Evolutionary conservation across 345 rosid genomes (phyloP).

Genomic region (Mangifera indica): DNA sequence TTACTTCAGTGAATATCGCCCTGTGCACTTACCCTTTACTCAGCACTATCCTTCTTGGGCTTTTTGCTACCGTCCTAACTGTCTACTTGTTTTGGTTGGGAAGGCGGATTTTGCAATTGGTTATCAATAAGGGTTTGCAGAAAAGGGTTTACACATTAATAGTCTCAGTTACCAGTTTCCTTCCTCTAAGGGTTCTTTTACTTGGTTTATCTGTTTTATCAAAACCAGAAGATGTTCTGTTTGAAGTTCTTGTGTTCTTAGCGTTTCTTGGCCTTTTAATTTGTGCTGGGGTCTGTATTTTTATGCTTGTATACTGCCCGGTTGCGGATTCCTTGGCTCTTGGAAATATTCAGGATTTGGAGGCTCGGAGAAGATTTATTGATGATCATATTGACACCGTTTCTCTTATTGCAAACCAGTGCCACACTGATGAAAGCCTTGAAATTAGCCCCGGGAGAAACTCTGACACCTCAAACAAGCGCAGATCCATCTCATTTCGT

Average conservation of each 20-base stretch:
- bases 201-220: slow-evolving; percentile 80
- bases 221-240: slow-evolving; percentile 60
- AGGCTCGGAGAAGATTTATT: slow-evolving; percentile 47
- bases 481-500: slow-evolving; percentile 66
- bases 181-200: slow-evolving; percentile 77
- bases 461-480: slow-evolving; percentile 59
- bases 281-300: slow-evolving; percentile 73
- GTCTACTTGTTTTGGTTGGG: slow-evolving; percentile 89
- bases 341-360: slow-evolving; percentile 59
- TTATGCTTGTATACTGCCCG: slow-evolving; percentile 83
- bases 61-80: slow-evolving; percentile 65
- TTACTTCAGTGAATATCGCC: slow-evolving; percentile 33
- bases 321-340: slow-evolving; percentile 91
- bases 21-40: slow-evolving; percentile 88
- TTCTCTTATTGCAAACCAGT: slow-evolving; percentile 58
- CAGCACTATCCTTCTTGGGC: slow-evolving; percentile 77
- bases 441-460: slow-evolving; percentile 47
- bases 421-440: slow-evolving; percentile 46
- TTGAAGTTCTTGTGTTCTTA: slow-evolving; percentile 79
- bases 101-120: slow-evolving; percentile 76
- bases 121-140: slow-evolving; percentile 89
- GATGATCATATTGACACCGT: slow-evolving; percentile 52
- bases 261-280: slow-evolving; percentile 75
- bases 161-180: slow-evolving; percentile 78
- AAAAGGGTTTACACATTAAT: slow-evolving; percentile 83